Base-by-base conservation (phyloP, 2,329 filamentous ascomycete species). In the Magnaporthiopsis rhizophila region DNA sequence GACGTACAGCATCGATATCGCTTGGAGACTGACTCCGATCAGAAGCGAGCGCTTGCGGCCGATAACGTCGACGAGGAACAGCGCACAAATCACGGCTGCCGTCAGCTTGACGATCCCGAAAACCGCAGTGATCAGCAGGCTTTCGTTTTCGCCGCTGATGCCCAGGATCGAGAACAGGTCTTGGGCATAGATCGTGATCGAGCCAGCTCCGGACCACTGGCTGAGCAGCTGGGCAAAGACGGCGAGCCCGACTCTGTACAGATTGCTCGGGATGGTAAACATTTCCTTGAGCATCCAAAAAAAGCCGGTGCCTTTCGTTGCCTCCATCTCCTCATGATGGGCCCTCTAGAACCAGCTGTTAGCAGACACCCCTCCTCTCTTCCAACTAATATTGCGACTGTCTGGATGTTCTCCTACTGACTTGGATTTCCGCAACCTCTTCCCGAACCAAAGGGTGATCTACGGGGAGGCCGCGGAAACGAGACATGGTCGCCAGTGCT, bases 11-110 rank as follows among this genome's bases (percentile, higher is more conserved):
- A 88, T 86, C 15, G 85, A 69, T 12, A 88, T 72, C 21, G 79
- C 78, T 71, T 88, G 86, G 1, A 88, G 75, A 2, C 77, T 78
- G 68, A 87, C 87, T 2, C 86, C 86, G 1, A 80, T 74, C 30
- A 86, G 78, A 0, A 88, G 79, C 1, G 86, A 80, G 8, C 85
- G 83, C 75, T 91, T 91, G 64, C 89, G 86, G 5, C 89, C 90
- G 67, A 92, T 86, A 62, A 88, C 86, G 69, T 92, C 89, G 68
- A 92, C 89, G 15, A 92, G 81, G 81, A 92, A 90, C 64, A 92
- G 80, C 0, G 89, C 89, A 71, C 89, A 92, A 53, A 84, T 68
- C 32, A 92, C 72, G 9, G 88, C 84, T 0, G 87, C 81, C 4
- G 84, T 72, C 64, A 92, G 83, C 71, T 92, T 92, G 68, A 91